Evolutionary conservation across 1,284 basidiomycete genomes (phyloP).

Genomic region (Hymenochaete sp.): DNA sequence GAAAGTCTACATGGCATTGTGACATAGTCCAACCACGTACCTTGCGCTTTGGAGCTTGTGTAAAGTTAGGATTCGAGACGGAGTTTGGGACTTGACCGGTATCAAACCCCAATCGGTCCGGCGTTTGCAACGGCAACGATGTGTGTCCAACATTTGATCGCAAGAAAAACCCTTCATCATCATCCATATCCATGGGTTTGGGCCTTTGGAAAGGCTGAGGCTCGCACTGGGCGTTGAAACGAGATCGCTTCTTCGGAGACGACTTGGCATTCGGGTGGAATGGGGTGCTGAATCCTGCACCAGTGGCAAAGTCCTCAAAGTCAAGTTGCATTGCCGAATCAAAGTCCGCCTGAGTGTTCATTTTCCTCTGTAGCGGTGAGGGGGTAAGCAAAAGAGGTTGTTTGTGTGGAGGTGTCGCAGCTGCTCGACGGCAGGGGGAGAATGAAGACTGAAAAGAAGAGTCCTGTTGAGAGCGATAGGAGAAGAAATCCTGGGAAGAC

Average conservation of each 20-base stretch:
- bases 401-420: slow-evolving; percentile 15
- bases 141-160: slow-evolving; percentile 15
- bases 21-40: slow-evolving; percentile 8
- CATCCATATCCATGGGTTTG: slow-evolving; percentile 6
- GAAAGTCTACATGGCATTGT: background rate
- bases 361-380: slow-evolving; percentile 13
- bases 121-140: slow-evolving; percentile 15
- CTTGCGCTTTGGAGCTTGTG: slow-evolving; percentile 18
- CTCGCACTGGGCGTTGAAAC: slow-evolving; percentile 6
- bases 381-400: slow-evolving; percentile 16
- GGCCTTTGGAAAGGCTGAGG: slow-evolving; percentile 9
- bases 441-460: slow-evolving; percentile 10
- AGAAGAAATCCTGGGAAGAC: slow-evolving; percentile 8
- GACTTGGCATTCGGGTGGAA: slow-evolving; percentile 6
- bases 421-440: slow-evolving; percentile 9
- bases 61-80: slow-evolving; percentile 8
- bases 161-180: slow-evolving; percentile 16
- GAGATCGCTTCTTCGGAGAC: slow-evolving; percentile 1
- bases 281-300: slow-evolving; percentile 14
- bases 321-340: slow-evolving; percentile 16
- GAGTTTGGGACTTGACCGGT: slow-evolving; percentile 1
- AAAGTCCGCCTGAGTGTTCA: slow-evolving; percentile 8
- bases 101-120: slow-evolving; percentile 10
- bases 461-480: slow-evolving; percentile 7
- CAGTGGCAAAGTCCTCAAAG: slow-evolving; percentile 16